These are phyloP conservation scores for Boletus subcaerulescens DNA, from an alignment of 768 basidiomycete genomes.

Conservation along the genomic window DNA sequence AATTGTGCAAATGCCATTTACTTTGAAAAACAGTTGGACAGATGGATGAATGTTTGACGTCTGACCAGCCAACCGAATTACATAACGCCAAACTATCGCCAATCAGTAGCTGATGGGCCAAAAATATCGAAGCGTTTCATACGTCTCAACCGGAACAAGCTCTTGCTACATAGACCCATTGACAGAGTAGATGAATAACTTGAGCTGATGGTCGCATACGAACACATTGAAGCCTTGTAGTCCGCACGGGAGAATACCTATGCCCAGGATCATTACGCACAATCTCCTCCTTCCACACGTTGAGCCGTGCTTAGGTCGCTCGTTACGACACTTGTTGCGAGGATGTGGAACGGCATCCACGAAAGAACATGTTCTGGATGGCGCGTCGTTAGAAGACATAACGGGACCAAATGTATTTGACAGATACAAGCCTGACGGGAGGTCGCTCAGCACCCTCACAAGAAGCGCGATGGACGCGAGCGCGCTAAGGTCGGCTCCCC, in stretches of 20 bases:
- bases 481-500: conserved; percentile 48
- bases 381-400: conserved; percentile 10
- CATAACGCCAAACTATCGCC: not conserved
- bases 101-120: not conserved
- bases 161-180: not conserved
- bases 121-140: not conserved
- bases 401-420: not conserved
- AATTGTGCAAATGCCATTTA: too few species aligned
- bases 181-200: too few species aligned
- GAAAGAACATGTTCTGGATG: conserved; percentile 29
- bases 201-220: conserved; percentile 9
- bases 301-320: conserved; percentile 69
- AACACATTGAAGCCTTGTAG: conserved; percentile 5
- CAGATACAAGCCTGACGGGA: conserved; percentile 48
- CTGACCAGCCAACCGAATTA: not conserved
- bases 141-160: not conserved
- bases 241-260: conserved; percentile 8
- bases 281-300: conserved; percentile 54
- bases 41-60: too few species aligned
- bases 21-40: too few species aligned
- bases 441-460: conserved; percentile 55
- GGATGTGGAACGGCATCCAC: conserved; percentile 61
- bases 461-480: conserved; percentile 76
- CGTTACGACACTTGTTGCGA: conserved; percentile 72
- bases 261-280: conserved; percentile 18